Evolutionary conservation across 495 filamentous ascomycete genomes (phyloP).

Genomic region (Tricharina praecox): DNA sequence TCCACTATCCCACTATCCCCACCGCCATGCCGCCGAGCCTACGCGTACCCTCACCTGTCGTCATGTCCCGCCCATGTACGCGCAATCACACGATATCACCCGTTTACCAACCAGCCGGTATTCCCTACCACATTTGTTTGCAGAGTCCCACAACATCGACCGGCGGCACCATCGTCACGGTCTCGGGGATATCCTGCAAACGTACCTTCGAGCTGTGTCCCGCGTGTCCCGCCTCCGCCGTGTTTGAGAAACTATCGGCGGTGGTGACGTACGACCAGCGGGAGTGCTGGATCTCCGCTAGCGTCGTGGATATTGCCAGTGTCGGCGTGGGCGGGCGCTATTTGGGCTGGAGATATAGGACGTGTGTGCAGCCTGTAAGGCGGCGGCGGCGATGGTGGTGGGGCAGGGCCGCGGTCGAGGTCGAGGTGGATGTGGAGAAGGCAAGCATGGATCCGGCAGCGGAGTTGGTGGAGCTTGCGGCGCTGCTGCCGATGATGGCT

Average conservation of each 20-base stretch:
- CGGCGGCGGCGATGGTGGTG: neutral
- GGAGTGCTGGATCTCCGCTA: slow-evolving; percentile 3
- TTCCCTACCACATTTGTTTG: too few relatives aligned
- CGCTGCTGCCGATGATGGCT: neutral
- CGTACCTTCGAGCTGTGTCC: slow-evolving; percentile 5
- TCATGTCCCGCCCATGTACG: too few relatives aligned
- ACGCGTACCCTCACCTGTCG: too few relatives aligned
- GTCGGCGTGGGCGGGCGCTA: neutral
- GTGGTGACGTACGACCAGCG: neutral
- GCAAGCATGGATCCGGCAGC: neutral
- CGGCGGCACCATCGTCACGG: neutral
- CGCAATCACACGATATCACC: too few relatives aligned
- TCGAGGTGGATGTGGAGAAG: neutral
- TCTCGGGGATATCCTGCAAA: neutral
- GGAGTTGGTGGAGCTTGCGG: neutral
- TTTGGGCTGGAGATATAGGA: neutral
- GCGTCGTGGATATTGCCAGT: neutral
- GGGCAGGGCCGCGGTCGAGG: neutral
- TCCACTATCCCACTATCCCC: too few relatives aligned
- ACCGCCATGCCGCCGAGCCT: too few relatives aligned
- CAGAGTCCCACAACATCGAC: too few relatives aligned
- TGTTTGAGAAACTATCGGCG: neutral
- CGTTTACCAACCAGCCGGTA: too few relatives aligned
- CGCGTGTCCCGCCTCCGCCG: neutral
- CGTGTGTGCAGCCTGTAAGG: neutral